Percentiles rank a stretch among this genome's conserved stretches.
phyloP scores from a whole-genome alignment of 768 basidiomycete species.

The Trametes cinnabarina region DNA sequence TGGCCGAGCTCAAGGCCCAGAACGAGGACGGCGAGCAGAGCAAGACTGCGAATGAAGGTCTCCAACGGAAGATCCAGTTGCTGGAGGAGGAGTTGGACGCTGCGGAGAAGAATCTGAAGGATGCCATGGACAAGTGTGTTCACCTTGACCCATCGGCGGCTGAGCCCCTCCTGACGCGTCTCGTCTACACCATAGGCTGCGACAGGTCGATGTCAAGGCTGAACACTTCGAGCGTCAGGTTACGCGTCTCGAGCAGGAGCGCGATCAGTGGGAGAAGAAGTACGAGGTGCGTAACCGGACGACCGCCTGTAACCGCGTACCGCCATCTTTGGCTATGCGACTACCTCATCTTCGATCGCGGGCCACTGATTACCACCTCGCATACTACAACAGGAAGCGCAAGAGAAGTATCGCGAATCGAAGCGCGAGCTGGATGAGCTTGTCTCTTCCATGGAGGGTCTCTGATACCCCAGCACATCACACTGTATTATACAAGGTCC shows the following conservation, averaged over 20 bases:
- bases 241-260: conserved; percentile 81
- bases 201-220: conserved; percentile 97
- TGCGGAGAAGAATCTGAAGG: conserved; percentile 95
- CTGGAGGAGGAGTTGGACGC: conserved; percentile 94
- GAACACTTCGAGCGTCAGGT: conserved; percentile 97
- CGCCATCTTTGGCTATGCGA: not conserved
- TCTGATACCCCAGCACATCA: conserved; percentile 18
- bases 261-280: conserved; percentile 92
- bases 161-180: conserved; percentile 1
- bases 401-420: conserved; percentile 66
- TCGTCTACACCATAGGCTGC: conserved; percentile 52
- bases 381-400: conserved; percentile 53
- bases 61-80: conserved; percentile 82
- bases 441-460: conserved; percentile 64
- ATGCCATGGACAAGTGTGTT: conserved; percentile 94
- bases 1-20: conserved; percentile 62
- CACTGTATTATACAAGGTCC: conserved; percentile 16
- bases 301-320: not conserved
- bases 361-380: conserved; percentile 6
- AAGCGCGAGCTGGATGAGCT: conserved; percentile 86
- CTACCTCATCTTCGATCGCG: not conserved
- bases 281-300: conserved; percentile 66
- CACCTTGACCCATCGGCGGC: not conserved
- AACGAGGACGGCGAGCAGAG: conserved; percentile 67
- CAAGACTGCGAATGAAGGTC: conserved; percentile 68